Evolutionary conservation across 1,284 basidiomycete genomes (phyloP).

Genomic region (Neotropicomus parvogracilis): DNA sequence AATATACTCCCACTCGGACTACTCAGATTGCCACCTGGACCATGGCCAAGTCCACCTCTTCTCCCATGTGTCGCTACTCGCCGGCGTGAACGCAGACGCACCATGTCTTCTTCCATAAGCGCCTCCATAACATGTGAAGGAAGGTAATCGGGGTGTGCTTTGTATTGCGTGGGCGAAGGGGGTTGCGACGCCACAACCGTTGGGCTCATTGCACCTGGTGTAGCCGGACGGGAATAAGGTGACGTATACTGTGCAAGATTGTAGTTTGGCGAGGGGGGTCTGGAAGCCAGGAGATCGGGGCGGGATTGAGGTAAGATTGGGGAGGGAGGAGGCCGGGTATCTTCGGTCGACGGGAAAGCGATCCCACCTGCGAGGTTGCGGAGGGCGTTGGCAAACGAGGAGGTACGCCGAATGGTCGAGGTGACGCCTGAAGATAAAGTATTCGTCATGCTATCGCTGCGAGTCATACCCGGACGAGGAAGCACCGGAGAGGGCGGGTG

Average conservation of each 20-base stretch:
- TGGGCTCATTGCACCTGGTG: conserved; percentile 34
- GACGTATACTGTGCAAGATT: conserved; percentile 73
- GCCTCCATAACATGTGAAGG: conserved; percentile 82
- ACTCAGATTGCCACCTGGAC: conserved; percentile 34
- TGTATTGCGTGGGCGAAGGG: conserved; percentile 31
- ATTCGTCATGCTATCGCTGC: conserved; percentile 61
- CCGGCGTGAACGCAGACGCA: conserved; percentile 71
- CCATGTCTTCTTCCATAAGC: conserved; percentile 88
- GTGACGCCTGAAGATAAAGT: conserved; percentile 57
- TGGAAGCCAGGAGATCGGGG: conserved; percentile 45
- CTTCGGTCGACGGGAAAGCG: conserved; percentile 59
- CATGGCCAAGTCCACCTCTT: conserved; percentile 27
- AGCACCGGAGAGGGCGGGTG: conserved; percentile 39
- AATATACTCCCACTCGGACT: conserved; percentile 74
- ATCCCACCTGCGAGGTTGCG: conserved; percentile 72
- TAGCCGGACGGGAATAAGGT: conserved; percentile 59
- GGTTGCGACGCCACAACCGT: conserved; percentile 27
- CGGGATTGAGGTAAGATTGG: conserved; percentile 32
- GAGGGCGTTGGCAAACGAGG: conserved; percentile 82
- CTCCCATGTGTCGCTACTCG: conserved; percentile 41
- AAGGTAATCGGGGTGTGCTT: conserved; percentile 47
- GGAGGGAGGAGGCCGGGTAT: conserved; percentile 47
- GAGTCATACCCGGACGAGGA: conserved; percentile 46
- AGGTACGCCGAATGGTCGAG: conserved; percentile 72
- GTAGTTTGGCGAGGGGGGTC: conserved; percentile 73